Conservation (phyloP, 495 filamentous ascomycete genomes). For the Aspergillus nanangensis region DNA sequence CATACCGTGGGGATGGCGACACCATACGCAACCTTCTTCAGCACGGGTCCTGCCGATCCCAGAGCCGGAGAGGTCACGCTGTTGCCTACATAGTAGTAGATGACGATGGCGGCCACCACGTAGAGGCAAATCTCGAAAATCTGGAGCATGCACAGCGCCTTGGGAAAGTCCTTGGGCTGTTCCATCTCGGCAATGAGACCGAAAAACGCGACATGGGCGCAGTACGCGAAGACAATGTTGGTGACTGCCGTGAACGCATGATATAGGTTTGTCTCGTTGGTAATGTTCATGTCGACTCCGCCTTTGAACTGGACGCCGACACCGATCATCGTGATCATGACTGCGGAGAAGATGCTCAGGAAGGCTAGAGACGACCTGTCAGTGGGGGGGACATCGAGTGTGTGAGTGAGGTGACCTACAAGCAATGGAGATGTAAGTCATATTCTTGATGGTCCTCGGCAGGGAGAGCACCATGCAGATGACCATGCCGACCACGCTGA, state of each 20-base stretch:
- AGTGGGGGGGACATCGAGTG: conserved; percentile 23
- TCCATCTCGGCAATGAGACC: conserved; percentile 75
- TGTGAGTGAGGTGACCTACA: conserved; percentile 49
- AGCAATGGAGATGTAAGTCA: conserved; percentile 60
- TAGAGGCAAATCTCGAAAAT: conserved; percentile 64
- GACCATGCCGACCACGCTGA: conserved; percentile 58
- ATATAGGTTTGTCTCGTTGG: conserved; percentile 26
- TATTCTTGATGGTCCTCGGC: conserved; percentile 61
- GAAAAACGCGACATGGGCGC: conserved; percentile 70
- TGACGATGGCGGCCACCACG: conserved; percentile 58
- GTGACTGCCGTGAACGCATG: conserved; percentile 40
- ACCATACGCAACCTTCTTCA: conserved; percentile 75
- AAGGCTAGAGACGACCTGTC: conserved; percentile 16
- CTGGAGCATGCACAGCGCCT: conserved; percentile 63
- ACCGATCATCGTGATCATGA: conserved; percentile 69
- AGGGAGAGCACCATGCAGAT: conserved; percentile 60
- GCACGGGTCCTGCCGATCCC: conserved; percentile 53
- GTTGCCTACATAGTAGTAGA: conserved; percentile 68
- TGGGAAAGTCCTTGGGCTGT: conserved; percentile 59
- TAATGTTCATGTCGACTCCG: conserved; percentile 22
- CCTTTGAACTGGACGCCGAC: conserved; percentile 47
- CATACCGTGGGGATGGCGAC: conserved; percentile 65
- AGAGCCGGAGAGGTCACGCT: conserved; percentile 67
- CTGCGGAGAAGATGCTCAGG: conserved; percentile 34
- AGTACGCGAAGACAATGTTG: conserved; percentile 53